Evolutionary conservation across 2,329 filamentous ascomycete species (phyloP).

Genomic region (Mollisiaceae sp.): DNA sequence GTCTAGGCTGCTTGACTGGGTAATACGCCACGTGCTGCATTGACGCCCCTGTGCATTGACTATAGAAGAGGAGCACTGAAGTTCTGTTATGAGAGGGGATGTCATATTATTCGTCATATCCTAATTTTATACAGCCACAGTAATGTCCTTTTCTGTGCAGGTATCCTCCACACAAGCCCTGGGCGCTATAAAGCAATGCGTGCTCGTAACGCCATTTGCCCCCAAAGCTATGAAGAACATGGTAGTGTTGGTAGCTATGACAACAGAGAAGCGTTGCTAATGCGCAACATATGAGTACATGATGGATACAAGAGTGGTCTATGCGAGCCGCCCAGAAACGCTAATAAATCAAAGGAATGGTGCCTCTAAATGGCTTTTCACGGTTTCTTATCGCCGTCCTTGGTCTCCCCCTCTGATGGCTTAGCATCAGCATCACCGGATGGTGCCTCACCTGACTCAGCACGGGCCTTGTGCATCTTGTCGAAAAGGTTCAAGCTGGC

Average conservation of each 20-base stretch:
- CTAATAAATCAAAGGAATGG: constrained; percentile 36
- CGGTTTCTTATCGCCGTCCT: constrained; percentile 69
- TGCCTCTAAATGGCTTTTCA: constrained; percentile 48
- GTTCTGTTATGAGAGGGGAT: constrained; percentile 57
- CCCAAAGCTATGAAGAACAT: constrained; percentile 43
- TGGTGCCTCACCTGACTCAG: constrained; percentile 65
- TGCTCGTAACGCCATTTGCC: constrained; percentile 42
- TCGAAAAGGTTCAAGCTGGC: constrained; percentile 96
- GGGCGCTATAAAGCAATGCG: constrained; percentile 37
- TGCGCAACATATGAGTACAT: constrained; percentile 44
- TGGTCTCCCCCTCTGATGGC: constrained; percentile 71
- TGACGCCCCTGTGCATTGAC: constrained; percentile 21
- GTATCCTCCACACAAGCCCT: constrained; percentile 38
- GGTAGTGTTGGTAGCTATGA: constrained; percentile 36
- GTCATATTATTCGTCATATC: constrained; percentile 59
- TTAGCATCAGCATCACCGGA: constrained; percentile 50
- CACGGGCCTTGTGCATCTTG: constrained; percentile 98
- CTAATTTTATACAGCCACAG: constrained; percentile 47
- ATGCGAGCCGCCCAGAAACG: constrained; percentile 41
- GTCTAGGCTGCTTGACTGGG: neutral
- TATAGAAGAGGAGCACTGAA: neutral
- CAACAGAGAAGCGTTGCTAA: constrained; percentile 43
- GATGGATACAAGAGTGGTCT: constrained; percentile 39
- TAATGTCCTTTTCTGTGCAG: constrained; percentile 39
- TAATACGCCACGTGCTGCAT: constrained; percentile 17